phyloP scores from a whole-genome alignment of 176 grass and related monocot species.

The Oryza rufipogon region DNA sequence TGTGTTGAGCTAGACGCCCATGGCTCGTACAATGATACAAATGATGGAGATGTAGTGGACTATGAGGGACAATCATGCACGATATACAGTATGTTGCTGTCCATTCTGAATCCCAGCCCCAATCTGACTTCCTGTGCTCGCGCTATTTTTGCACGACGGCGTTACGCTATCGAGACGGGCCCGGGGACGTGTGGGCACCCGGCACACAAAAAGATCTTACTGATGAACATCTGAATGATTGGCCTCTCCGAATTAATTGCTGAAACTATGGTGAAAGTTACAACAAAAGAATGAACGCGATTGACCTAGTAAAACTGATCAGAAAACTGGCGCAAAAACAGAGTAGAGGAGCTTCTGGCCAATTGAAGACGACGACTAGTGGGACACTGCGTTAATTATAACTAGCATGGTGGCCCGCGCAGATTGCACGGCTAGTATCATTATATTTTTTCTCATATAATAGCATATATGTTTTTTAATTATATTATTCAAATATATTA shows the following conservation, averaged over 20 bases:
- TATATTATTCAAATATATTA: too few relatives aligned
- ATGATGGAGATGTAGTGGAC: not conserved
- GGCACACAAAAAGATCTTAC: not conserved
- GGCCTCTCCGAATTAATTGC: not conserved
- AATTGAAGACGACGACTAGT: too few relatives aligned
- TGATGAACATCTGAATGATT: not conserved
- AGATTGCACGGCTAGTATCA: too few relatives aligned
- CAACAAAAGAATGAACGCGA: not conserved
- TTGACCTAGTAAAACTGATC: not conserved
- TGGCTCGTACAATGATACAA: not conserved
- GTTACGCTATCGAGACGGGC: not conserved
- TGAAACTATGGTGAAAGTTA: not conserved
- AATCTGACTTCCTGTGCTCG: not conserved
- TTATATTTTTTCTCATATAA: too few relatives aligned
- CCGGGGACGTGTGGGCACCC: too few relatives aligned
- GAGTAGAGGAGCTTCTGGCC: not conserved
- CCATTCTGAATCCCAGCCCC: not conserved
- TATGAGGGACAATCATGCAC: not conserved
- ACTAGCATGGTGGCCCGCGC: too few relatives aligned
- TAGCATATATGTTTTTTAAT: too few relatives aligned
- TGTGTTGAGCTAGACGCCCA: not conserved
- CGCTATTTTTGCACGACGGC: not conserved
- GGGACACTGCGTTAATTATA: not conserved
- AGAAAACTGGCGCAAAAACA: not conserved
- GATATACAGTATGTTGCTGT: not conserved